Evolutionary conservation across 306 rosid species (phyloP).

Genomic region (Prunus kanzakura): DNA sequence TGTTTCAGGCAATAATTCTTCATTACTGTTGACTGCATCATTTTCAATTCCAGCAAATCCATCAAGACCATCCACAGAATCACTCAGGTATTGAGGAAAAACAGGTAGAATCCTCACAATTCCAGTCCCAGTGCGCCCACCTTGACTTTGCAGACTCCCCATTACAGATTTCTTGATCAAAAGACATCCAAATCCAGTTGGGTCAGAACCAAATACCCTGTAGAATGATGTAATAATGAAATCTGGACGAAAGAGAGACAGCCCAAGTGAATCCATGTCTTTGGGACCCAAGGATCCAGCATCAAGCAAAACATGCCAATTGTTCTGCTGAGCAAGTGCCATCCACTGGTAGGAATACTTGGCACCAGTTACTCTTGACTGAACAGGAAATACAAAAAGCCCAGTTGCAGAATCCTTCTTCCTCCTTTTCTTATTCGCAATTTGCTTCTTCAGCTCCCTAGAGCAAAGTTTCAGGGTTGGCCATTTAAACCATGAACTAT

Average conservation of each 20-base stretch:
- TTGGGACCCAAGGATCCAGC: conserved; percentile 99
- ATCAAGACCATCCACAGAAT: conserved; percentile 83
- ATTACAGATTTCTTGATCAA: conserved; percentile 92
- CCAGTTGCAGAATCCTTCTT: conserved; percentile 92
- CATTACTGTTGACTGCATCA: conserved; percentile 33
- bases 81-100: conserved; percentile 79
- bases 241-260: conserved; percentile 94
- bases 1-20: conserved; percentile 31
- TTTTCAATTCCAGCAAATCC: conserved; percentile 60
- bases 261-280: conserved; percentile 98
- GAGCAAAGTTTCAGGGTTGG: conserved; percentile 95
- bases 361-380: conserved; percentile 95
- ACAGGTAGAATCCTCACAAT: conserved; percentile 92
- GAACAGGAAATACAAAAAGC: conserved; percentile 95
- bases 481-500: conserved; percentile 96
- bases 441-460: conserved; percentile 86
- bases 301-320: conserved; percentile 95
- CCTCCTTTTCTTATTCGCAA: conserved; percentile 74
- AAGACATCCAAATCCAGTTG: conserved; percentile 95
- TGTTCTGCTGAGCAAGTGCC: conserved; percentile 98
- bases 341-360: conserved; percentile 99
- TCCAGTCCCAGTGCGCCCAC: conserved; percentile 88
- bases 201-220: conserved; percentile 88
- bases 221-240: conserved; percentile 89
- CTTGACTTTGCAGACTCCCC: conserved; percentile 80